These are phyloP conservation scores for Cicer pinnatifidum DNA, from an alignment of 306 rosid species.

Conservation along the genomic window DNA sequence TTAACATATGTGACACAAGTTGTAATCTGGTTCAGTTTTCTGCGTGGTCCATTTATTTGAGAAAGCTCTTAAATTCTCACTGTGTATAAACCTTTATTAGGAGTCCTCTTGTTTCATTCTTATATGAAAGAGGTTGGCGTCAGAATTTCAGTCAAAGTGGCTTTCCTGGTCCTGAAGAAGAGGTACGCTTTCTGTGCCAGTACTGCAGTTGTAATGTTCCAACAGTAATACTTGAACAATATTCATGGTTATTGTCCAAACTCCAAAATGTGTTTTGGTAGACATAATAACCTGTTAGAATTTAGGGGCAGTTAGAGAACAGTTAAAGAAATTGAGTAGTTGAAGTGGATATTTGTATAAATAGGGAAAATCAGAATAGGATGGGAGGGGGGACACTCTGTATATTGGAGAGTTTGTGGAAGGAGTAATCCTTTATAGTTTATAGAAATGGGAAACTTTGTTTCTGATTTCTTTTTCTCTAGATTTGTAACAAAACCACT, in stretches of 20 bases:
- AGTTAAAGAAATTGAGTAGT: not conserved
- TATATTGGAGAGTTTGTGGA: not conserved
- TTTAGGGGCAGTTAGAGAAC: not conserved
- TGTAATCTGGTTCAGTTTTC: constrained; percentile 35
- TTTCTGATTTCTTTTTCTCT: not conserved
- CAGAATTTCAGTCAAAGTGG: constrained; percentile 85
- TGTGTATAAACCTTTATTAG: constrained; percentile 47
- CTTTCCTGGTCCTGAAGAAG: constrained; percentile 94
- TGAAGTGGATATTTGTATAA: not conserved
- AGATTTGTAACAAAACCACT: not conserved
- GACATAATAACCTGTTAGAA: constrained; percentile 5
- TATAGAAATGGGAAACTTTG: not conserved
- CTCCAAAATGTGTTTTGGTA: not conserved
- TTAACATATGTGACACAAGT: constrained; percentile 10
- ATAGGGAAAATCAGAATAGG: not conserved
- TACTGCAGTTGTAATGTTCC: constrained; percentile 11
- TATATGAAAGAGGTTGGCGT: constrained; percentile 99
- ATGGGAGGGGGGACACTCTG: not conserved
- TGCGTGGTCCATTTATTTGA: constrained; percentile 29
- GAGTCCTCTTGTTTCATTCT: constrained; percentile 95
- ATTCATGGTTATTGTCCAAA: not conserved
- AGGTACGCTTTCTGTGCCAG: constrained; percentile 54
- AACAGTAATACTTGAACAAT: not conserved
- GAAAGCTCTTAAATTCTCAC: constrained; percentile 43
- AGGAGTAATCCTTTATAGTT: not conserved